Evolutionary conservation across 2,329 filamentous ascomycete species (phyloP).

Genomic region (Metarhizium guizhouense): DNA sequence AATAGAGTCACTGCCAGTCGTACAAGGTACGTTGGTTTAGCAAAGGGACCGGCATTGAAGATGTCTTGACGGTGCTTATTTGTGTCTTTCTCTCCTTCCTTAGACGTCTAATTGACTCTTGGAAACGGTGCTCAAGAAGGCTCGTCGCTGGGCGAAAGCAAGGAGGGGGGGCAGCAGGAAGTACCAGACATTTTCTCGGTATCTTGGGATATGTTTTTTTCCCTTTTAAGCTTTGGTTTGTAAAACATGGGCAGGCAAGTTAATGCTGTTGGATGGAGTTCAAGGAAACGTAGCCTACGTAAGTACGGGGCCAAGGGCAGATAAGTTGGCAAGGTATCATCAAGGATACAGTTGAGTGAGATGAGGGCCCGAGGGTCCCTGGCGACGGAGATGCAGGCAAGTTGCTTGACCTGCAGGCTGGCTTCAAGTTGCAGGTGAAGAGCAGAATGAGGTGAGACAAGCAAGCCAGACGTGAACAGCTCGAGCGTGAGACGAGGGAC

Average conservation of each 20-base stretch:
- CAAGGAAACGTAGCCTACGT: background rate
- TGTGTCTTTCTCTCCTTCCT: background rate
- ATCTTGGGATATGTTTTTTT: background rate
- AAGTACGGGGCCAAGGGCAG: background rate
- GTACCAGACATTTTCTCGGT: background rate
- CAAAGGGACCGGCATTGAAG: background rate
- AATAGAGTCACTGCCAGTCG: too few species aligned
- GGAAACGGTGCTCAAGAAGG: background rate
- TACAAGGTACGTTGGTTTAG: too few species aligned
- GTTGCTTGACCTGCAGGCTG: too few species aligned
- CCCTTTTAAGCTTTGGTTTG: background rate
- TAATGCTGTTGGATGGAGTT: background rate
- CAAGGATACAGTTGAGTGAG: too few species aligned
- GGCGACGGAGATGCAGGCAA: too few species aligned
- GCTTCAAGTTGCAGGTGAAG: too few species aligned
- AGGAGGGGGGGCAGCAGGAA: background rate
- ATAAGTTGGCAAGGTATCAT: too few species aligned
- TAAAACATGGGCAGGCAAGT: background rate
- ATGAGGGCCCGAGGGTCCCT: too few species aligned
- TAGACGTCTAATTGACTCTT: background rate
- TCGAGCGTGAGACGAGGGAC: too few species aligned
- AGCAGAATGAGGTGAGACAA: too few species aligned
- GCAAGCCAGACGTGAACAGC: too few species aligned
- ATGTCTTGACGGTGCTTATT: background rate
- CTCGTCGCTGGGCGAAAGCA: background rate